Evolutionary conservation across 2,329 filamentous ascomycete genomes (phyloP).

Genomic region (Fusarium mexicanum): DNA sequence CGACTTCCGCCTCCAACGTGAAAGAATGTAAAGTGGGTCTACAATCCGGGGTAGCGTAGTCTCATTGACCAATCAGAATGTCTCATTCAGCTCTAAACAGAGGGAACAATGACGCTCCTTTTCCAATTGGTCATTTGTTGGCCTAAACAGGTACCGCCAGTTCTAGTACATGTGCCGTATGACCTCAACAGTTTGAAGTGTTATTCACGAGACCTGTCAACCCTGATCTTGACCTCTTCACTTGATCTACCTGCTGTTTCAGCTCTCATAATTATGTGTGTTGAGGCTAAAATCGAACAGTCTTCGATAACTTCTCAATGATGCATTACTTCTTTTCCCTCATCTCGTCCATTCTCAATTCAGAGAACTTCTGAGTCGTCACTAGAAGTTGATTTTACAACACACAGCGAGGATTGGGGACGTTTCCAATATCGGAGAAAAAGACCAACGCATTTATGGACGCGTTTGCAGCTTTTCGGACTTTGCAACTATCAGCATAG

Average conservation of each 20-base stretch:
- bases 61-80: conserved; percentile 34
- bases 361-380: background rate
- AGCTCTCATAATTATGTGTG: background rate
- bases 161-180: conserved; percentile 24
- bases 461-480: background rate
- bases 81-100: background rate
- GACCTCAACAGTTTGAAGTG: conserved; percentile 36
- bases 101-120: conserved; percentile 7
- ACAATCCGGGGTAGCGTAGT: conserved; percentile 38
- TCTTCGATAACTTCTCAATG: conserved; percentile 7
- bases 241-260: conserved; percentile 13
- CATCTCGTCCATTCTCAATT: background rate
- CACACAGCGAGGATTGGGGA: background rate
- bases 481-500: background rate
- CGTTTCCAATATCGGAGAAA: background rate
- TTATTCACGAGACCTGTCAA: conserved; percentile 39
- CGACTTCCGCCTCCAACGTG: conserved; percentile 3
- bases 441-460: background rate
- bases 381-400: background rate
- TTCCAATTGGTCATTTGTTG: background rate
- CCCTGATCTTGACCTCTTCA: conserved; percentile 30
- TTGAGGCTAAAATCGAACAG: background rate
- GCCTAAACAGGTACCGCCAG: conserved; percentile 10
- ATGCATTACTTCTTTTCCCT: background rate
- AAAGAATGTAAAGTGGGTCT: background rate